Evolutionary conservation across 805 yeast genomes (phyloP).

Genomic region (Maudiozyma turicensis): DNA sequence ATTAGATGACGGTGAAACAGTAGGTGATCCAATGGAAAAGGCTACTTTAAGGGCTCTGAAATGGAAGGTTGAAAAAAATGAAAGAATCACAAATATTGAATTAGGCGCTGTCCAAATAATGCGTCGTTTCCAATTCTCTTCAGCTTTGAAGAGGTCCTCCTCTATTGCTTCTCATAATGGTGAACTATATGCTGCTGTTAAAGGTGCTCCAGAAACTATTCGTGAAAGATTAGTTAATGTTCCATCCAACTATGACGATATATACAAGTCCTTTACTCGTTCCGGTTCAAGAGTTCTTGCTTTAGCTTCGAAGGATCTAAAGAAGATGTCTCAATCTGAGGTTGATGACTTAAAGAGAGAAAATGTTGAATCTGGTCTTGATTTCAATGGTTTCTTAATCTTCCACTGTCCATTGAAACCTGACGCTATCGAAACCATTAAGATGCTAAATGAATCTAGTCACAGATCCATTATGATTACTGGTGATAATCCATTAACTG

Average conservation of each 20-base stretch:
- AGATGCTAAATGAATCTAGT: conserved; percentile 88
- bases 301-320: conserved; percentile 74
- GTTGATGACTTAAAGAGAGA: conserved; percentile 60
- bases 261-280: conserved; percentile 84
- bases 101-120: conserved; percentile 52
- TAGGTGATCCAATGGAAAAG: conserved; percentile 99
- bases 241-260: conserved; percentile 74
- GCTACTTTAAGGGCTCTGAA: conserved; percentile 82
- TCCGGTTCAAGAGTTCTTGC: conserved; percentile 95
- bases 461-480: conserved; percentile 97
- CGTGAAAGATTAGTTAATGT: conserved; percentile 59
- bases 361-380: conserved; percentile 61
- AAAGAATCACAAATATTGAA: conserved; percentile 45
- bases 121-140: conserved; percentile 95
- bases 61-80: conserved; percentile 77
- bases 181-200: conserved; percentile 67
- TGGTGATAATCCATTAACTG: conserved; percentile 97
- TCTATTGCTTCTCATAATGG: conserved; percentile 56
- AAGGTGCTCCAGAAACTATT: conserved; percentile 98
- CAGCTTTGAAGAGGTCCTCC: conserved; percentile 92
- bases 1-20: conserved; percentile 92
- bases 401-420: conserved; percentile 95
- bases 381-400: conserved; percentile 86
- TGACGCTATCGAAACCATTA: conserved; percentile 84
- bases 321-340: conserved; percentile 39